A percentile compares a stretch with the other conserved stretches of the same genome.
These are phyloP conservation scores for Pythium rhizo-oryzae DNA, from an alignment of 352 stramenopile species.

Conservation along the genomic window DNA sequence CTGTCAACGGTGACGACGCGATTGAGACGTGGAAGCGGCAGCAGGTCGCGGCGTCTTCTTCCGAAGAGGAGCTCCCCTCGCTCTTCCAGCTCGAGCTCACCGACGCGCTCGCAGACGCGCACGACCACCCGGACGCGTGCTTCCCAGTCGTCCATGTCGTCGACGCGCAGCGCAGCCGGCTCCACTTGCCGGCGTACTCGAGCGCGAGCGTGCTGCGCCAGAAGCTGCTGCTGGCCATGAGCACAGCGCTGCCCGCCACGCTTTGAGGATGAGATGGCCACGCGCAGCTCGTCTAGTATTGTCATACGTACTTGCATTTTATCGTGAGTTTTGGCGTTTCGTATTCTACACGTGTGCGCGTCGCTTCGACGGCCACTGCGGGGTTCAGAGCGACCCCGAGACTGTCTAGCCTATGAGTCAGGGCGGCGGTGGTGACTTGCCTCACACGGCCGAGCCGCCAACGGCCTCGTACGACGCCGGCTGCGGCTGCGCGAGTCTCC, in stretches of 20 bases:
- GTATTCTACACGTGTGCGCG: background rate
- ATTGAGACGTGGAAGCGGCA: conserved; percentile 24
- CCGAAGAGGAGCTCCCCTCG: background rate
- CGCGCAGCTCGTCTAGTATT: conserved; percentile 22
- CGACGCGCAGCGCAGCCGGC: conserved; percentile 31
- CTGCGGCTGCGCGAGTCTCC: too few relatives aligned
- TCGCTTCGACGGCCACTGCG: too few relatives aligned
- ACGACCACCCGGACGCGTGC: conserved; percentile 55
- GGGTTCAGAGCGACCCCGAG: too few relatives aligned
- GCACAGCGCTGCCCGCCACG: too few relatives aligned
- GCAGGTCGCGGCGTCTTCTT: background rate
- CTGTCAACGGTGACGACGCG: conserved; percentile 6
- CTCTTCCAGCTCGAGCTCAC: conserved; percentile 53
- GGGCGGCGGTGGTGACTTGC: too few relatives aligned
- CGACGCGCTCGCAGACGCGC: conserved; percentile 42
- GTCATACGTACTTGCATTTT: background rate
- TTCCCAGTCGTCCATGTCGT: conserved; percentile 56
- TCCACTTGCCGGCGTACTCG: conserved; percentile 72
- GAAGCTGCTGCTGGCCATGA: conserved; percentile 69
- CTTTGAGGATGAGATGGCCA: too few relatives aligned
- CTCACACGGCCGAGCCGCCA: background rate
- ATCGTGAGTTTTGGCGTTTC: background rate
- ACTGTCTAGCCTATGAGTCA: too few relatives aligned
- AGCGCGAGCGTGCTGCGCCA: conserved; percentile 44
- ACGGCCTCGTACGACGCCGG: conserved; percentile 12